Evolutionary conservation across 345 rosid species (phyloP).

Genomic region (Hirschfeldia incana): DNA sequence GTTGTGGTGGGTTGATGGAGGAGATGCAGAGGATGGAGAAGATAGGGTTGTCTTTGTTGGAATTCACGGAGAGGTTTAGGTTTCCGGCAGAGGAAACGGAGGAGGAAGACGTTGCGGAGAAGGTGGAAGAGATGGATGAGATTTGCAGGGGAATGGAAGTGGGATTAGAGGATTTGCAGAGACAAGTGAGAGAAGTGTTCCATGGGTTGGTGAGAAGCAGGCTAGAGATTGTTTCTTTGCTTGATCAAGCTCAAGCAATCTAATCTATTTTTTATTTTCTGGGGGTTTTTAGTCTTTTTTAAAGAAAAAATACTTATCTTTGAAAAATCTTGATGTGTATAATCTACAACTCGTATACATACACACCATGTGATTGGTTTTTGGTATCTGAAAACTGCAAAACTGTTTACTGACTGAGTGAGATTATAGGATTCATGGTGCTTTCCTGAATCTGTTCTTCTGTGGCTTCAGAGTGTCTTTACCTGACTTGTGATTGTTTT

Average conservation of each 20-base stretch:
- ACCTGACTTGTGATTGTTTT: conserved; percentile 29
- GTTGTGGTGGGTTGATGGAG: conserved; percentile 61
- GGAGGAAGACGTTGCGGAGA: conserved; percentile 41
- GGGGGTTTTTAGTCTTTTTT: background rate
- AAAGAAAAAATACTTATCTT: background rate
- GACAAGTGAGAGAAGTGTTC: conserved; percentile 83
- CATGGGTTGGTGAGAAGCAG: conserved; percentile 87
- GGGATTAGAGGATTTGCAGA: conserved; percentile 77
- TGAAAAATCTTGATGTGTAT: conserved; percentile 33
- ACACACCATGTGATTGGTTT: conserved; percentile 24
- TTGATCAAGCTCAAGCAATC: conserved; percentile 47
- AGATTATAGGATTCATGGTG: conserved; percentile 17
- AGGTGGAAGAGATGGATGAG: conserved; percentile 70
- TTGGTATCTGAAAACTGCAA: conserved; percentile 24
- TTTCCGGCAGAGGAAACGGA: conserved; percentile 66
- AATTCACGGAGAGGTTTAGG: conserved; percentile 62
- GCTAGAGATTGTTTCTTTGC: conserved; percentile 56
- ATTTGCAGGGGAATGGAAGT: conserved; percentile 69
- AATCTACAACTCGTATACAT: conserved; percentile 25
- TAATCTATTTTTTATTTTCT: background rate
- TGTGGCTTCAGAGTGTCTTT: conserved; percentile 34
- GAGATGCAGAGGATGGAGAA: conserved; percentile 87
- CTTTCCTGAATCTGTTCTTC: conserved; percentile 35
- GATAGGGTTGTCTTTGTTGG: conserved; percentile 55
- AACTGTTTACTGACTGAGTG: conserved; percentile 6